Conservation (phyloP, 495 filamentous ascomycete species). For the Penicillium alfredii region DNA sequence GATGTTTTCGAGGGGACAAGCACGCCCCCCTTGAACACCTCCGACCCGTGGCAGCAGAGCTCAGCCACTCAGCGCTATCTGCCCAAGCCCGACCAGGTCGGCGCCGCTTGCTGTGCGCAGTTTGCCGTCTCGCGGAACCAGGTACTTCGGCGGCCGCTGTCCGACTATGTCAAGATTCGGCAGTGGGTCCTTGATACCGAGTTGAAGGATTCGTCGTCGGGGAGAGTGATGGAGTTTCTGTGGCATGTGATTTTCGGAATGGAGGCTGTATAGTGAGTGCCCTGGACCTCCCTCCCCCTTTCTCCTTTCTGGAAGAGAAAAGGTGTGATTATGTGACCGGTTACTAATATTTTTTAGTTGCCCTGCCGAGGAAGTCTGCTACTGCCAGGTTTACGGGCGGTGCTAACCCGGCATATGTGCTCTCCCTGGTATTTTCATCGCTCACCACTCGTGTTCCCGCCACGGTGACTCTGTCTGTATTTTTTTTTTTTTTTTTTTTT, state of each 20-base stretch:
- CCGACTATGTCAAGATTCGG: slow-evolving; percentile 55
- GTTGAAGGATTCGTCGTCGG: slow-evolving; percentile 54
- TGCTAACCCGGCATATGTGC: slow-evolving; percentile 32
- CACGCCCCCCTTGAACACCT: slow-evolving; percentile 42
- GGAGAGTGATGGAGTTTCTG: slow-evolving; percentile 69
- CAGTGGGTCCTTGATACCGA: slow-evolving; percentile 62
- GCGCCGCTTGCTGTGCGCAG: slow-evolving; percentile 59
- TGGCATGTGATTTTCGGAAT: slow-evolving; percentile 64
- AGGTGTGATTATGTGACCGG: too few relatives aligned
- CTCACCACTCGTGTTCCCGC: too few relatives aligned
- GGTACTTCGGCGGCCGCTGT: slow-evolving; percentile 47
- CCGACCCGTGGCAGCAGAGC: slow-evolving; percentile 11
- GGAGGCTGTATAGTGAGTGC: slow-evolving; percentile 39
- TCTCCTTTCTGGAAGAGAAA: too few relatives aligned
- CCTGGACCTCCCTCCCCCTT: too few relatives aligned
- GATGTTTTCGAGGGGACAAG: slow-evolving; percentile 50
- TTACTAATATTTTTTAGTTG: slow-evolving; percentile 26
- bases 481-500: too few relatives aligned
- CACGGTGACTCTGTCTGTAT: background rate
- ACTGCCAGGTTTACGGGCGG: slow-evolving; percentile 45
- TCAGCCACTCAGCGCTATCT: slow-evolving; percentile 14
- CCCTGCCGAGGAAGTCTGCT: slow-evolving; percentile 42
- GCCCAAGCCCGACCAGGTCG: slow-evolving; percentile 30
- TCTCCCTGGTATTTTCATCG: too few relatives aligned
- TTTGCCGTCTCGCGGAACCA: slow-evolving; percentile 54